Evolutionary conservation across 2,329 filamentous ascomycete genomes (phyloP), one percentile per base, ranked within the genome.

Genomic region (Xylariaceae sp.): DNA sequence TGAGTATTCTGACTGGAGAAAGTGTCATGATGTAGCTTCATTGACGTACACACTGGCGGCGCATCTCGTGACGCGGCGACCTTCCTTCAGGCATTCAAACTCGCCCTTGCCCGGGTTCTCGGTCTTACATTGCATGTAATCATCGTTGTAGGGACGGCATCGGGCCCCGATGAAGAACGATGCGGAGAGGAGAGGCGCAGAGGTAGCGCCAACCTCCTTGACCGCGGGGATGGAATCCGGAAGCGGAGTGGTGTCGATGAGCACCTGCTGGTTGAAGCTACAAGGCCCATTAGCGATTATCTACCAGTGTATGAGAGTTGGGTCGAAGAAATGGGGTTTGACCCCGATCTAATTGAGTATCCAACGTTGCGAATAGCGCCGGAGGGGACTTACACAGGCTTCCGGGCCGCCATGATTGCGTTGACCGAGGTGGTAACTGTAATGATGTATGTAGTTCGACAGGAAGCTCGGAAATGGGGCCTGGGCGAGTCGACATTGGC

Each of bases 51-150:
- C 94, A 75, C 90, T 95, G 65, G 88, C 86, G 56, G 94, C 94
- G 79, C 94, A 99, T 76, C 94, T 84, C 65, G 94, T 99, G 59
- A 99, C 94, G 74, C 94, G 89, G 72, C 94, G 84, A 54, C 94
- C 94, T 78, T 99, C 94, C 80, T 89, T 92, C 81, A 99, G 77
- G 76, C 94, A 99, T 65, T 96, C 89, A 61, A 95, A 74, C 79
- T 99, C 94, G 72, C 91, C 94, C 74, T 83, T 85, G 67, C 94
- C 94, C 60, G 89, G 87, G 67, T 90, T 86, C 76, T 96, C 91
- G 65, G 84, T 89, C 86, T 99, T 99, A 87, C 94, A 99, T 79
- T 95, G 89, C 92, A 99, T 99, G 77, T 88, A 99, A 76, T 99
- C 94, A 79, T 99, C 94, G 75, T 97, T 97, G 81, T 91, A 99